phyloP scores from a whole-genome alignment of 2,329 filamentous ascomycete genomes.

The Colletotrichum musae region DNA sequence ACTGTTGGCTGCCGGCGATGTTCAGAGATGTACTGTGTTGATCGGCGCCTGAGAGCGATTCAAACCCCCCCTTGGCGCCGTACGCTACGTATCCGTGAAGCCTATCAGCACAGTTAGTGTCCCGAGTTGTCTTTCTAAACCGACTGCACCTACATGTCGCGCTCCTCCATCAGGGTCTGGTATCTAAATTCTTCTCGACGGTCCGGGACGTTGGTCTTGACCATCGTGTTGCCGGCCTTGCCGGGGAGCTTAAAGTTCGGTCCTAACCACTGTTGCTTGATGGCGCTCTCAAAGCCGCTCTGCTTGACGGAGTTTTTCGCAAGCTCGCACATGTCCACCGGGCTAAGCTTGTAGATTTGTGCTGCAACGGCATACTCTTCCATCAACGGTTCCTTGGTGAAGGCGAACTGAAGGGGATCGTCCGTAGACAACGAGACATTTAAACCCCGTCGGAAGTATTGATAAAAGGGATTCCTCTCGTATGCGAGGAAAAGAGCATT shows the following conservation, averaged over 20 bases:
- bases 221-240: slow-evolving; percentile 89
- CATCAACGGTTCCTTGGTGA: slow-evolving; percentile 97
- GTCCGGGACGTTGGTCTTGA: slow-evolving; percentile 96
- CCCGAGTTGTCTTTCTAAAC: neutral
- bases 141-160: slow-evolving; percentile 77
- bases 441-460: slow-evolving; percentile 93
- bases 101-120: slow-evolving; percentile 21
- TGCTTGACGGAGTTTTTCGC: slow-evolving; percentile 97
- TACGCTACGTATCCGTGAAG: slow-evolving; percentile 37
- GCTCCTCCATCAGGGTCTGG: slow-evolving; percentile 87
- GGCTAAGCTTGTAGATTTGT: slow-evolving; percentile 97
- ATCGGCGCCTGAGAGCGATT: slow-evolving; percentile 10
- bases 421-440: slow-evolving; percentile 98
- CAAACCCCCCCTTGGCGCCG: slow-evolving; percentile 10
- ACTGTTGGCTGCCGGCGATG: slow-evolving; percentile 28
- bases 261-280: slow-evolving; percentile 95
- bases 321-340: slow-evolving; percentile 98
- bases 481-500: slow-evolving; percentile 97
- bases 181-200: slow-evolving; percentile 91
- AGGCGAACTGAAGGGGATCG: slow-evolving; percentile 97
- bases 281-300: slow-evolving; percentile 89
- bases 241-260: slow-evolving; percentile 83
- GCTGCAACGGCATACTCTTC: slow-evolving; percentile 98
- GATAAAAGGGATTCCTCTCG: slow-evolving; percentile 95
- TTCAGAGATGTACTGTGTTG: slow-evolving; percentile 27